phyloP scores from a whole-genome alignment of 2,329 filamentous ascomycete species.

The Diaporthe longicolla region DNA sequence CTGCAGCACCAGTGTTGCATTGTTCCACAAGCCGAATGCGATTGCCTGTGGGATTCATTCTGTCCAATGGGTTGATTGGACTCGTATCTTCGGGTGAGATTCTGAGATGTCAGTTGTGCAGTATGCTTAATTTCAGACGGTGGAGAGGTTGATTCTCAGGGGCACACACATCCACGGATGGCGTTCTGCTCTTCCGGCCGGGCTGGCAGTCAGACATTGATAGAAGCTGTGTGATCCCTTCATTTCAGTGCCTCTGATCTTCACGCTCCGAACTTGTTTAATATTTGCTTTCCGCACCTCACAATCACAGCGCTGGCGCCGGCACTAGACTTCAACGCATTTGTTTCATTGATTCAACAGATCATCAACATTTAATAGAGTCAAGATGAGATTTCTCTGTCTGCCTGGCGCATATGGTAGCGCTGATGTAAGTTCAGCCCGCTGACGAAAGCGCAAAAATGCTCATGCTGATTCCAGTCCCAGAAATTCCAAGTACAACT shows the following conservation, averaged over 20 bases:
- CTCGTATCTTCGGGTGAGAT: constrained; percentile 10
- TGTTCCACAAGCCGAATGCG: constrained; percentile 12
- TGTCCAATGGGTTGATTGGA: constrained; percentile 26
- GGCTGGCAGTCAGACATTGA: not conserved
- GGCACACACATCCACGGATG: not conserved
- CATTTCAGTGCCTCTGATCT: too few relatives aligned
- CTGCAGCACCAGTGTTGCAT: constrained; percentile 32
- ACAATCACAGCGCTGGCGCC: not conserved
- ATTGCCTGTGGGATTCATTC: not conserved
- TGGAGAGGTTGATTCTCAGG: not conserved
- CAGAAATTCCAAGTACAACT: constrained; percentile 42
- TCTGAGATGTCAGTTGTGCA: constrained; percentile 20
- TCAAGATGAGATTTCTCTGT: constrained; percentile 69
- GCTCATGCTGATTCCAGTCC: constrained; percentile 6
- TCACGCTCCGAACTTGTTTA: not conserved
- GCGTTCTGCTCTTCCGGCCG: not conserved
- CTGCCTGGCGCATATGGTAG: constrained; percentile 71
- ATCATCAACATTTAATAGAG: not conserved
- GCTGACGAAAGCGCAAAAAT: constrained; percentile 41
- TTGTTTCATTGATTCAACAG: not conserved
- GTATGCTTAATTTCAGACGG: constrained; percentile 25
- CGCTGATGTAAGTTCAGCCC: constrained; percentile 60
- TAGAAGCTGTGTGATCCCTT: constrained; percentile 1
- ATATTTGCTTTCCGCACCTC: not conserved
- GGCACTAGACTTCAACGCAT: not conserved